A percentile compares a stretch with the other conserved stretches of the same genome.
phyloP scores from a whole-genome alignment of 2,329 filamentous ascomycete species.

The Fusarium continuum region DNA sequence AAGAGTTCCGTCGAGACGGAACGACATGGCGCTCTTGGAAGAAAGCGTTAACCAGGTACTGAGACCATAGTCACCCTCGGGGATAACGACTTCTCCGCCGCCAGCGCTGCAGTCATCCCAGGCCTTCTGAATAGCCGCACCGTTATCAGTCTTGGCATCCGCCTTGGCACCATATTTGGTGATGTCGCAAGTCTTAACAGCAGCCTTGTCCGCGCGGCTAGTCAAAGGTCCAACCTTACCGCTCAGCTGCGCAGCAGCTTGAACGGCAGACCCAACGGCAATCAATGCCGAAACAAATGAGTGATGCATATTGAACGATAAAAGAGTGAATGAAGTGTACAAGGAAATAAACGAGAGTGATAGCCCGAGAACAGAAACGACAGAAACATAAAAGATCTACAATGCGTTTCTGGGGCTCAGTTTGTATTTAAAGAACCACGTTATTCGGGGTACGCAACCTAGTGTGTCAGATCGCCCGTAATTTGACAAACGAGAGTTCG shows the following conservation, averaged over 20 bases:
- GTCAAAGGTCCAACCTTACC: conserved; percentile 33
- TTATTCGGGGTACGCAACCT: too few relatives aligned
- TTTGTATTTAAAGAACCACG: not conserved
- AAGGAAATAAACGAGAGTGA: not conserved
- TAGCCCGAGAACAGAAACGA: not conserved
- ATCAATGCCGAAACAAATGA: conserved; percentile 26
- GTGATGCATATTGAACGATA: conserved; percentile 5
- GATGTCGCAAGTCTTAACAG: conserved; percentile 35
- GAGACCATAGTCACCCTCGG: conserved; percentile 31
- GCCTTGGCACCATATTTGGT: conserved; percentile 29
- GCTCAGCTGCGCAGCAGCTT: conserved; percentile 34
- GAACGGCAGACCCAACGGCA: conserved; percentile 22
- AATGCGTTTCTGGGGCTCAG: not conserved
- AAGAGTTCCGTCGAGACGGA: conserved; percentile 31
- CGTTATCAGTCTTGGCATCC: conserved; percentile 23
- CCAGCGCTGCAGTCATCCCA: conserved; percentile 26
- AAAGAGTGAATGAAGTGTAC: not conserved
- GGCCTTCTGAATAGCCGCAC: conserved; percentile 27
- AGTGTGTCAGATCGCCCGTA: too few relatives aligned
- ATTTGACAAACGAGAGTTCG: not conserved
- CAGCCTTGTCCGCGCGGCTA: conserved; percentile 15
- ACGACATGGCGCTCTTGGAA: conserved; percentile 30
- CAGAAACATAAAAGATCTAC: not conserved
- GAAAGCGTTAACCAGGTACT: conserved; percentile 28
- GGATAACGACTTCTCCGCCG: conserved; percentile 33